These are phyloP conservation scores for Zygotorulaspora danielsina DNA, from an alignment of 805 yeast species.

Conservation along the genomic window DNA sequence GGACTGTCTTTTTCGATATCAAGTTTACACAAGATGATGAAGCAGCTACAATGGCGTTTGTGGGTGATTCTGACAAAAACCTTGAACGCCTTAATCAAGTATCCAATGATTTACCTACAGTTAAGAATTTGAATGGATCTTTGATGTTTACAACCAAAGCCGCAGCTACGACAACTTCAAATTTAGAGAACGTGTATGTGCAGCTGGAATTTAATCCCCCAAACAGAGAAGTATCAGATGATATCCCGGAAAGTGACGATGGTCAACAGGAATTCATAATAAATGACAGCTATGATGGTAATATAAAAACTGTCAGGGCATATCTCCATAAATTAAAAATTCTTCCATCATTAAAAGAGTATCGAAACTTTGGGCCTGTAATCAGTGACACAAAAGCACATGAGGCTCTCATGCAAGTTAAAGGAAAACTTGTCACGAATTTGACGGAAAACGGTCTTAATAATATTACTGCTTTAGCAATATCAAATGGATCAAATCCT, in stretches of 20 bases:
- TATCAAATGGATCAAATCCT: conserved; percentile 52
- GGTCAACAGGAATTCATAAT: conserved; percentile 31
- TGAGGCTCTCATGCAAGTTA: conserved; percentile 20
- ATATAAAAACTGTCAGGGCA: conserved; percentile 56
- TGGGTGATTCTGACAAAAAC: conserved; percentile 1
- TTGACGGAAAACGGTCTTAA: conserved; percentile 56
- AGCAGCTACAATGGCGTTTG: not conserved
- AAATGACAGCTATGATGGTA: conserved; percentile 62
- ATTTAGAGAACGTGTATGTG: conserved; percentile 42
- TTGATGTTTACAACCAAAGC: conserved; percentile 38
- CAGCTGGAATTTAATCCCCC: conserved; percentile 38
- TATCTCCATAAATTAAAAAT: conserved; percentile 51
- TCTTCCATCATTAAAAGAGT: conserved; percentile 56
- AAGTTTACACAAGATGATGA: conserved; percentile 18
- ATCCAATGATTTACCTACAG: conserved; percentile 9
- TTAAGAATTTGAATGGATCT: conserved; percentile 32
- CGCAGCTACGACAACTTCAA: conserved; percentile 38
- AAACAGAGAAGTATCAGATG: conserved; percentile 5
- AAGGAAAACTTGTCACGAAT: conserved; percentile 57
- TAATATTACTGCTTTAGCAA: conserved; percentile 52
- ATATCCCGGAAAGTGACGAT: conserved; percentile 9
- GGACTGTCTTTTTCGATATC: conserved; percentile 50
- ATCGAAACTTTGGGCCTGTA: conserved; percentile 59
- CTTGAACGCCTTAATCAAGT: not conserved
- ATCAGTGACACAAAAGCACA: conserved; percentile 8